Evolutionary conservation across 2,329 filamentous ascomycete species (phyloP), one percentile per base, ranked within the genome.

Genomic region (Xylaria sp.): DNA sequence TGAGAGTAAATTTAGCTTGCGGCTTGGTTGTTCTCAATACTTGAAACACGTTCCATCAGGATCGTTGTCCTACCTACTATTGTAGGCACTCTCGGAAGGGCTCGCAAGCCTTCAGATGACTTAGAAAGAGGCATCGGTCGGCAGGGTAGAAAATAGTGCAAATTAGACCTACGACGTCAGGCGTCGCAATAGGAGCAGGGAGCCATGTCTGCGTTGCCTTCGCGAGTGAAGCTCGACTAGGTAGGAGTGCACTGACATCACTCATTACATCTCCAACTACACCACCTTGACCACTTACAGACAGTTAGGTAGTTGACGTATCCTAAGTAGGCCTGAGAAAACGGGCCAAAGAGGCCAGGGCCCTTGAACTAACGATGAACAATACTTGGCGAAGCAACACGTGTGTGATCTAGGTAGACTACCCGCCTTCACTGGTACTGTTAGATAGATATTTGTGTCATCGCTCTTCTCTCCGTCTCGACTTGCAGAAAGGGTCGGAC

Each of bases 241-340:
- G 38, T n/a, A n/a, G n/a, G n/a, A n/a, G 33, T 49, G 57, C 28
- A 53, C 57, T 60, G 56, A 63, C 56, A 63, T 63, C 60, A 63
- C 60, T 38, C 17, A 54, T 59, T 54, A 40, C 50, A 43, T 51
- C 37, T 14, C 31, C 42, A 28, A 37, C 25, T 37, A 37, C 35
- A 9, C 12, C 7, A 33, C 11, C 5, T 33, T 3, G 28, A 47
- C 23, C 14, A 47, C 23, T 23, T 8, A 31, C 23, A 12, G 47
- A 50, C 31, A 17, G 46, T 9, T 21, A 35, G 17, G 23, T 38
- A 51, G 47, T 47, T 47, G 45, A 47, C 45, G 38, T 50, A 58
- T 47, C 40, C 47, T 53, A 31, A 9, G 28, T 53, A 23, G 31
- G 31, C 46, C 40, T 19, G 31, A 47, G 35, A 43, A 56, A 19